Conservation (phyloP, 2,329 filamentous ascomycete species). For the Westerdykella sp. region DNA sequence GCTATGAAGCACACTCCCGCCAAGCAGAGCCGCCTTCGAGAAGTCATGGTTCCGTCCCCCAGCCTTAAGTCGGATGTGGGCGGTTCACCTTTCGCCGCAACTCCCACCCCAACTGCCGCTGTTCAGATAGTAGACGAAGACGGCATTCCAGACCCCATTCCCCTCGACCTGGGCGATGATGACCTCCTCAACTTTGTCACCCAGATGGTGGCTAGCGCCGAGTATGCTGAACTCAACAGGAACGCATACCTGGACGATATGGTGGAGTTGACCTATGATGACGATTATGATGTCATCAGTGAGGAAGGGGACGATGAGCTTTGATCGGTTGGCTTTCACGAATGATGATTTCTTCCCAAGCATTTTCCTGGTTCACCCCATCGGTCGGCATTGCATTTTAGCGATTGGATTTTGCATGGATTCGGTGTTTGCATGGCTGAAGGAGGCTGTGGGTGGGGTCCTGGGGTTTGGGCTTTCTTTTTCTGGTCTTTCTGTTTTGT, state of each 20-base stretch:
- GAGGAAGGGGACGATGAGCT: neutral
- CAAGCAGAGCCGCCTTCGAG: constrained; percentile 29
- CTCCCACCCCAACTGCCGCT: constrained; percentile 3
- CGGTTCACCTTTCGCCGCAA: constrained; percentile 14
- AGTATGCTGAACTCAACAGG: neutral
- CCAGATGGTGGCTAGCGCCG: neutral
- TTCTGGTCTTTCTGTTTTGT: too few relatives aligned
- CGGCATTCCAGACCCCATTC: constrained; percentile 16
- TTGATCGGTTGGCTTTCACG: neutral
- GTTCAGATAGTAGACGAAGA: constrained; percentile 1
- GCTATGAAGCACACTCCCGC: constrained; percentile 31
- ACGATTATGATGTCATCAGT: neutral
- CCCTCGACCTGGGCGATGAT: constrained; percentile 11
- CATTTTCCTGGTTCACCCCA: too few relatives aligned
- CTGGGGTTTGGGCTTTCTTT: too few relatives aligned
- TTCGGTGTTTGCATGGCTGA: too few relatives aligned
- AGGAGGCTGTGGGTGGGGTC: too few relatives aligned
- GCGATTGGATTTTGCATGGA: too few relatives aligned
- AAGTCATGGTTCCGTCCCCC: constrained; percentile 29
- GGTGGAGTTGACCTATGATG: neutral
- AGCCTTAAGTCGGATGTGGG: constrained; percentile 24
- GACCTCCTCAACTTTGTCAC: neutral
- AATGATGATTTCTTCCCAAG: too few relatives aligned
- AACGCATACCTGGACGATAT: neutral
- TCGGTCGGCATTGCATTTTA: too few relatives aligned